Base-by-base conservation (phyloP, 257 asterid genomes). In the Solanum lycopersicoides region DNA sequence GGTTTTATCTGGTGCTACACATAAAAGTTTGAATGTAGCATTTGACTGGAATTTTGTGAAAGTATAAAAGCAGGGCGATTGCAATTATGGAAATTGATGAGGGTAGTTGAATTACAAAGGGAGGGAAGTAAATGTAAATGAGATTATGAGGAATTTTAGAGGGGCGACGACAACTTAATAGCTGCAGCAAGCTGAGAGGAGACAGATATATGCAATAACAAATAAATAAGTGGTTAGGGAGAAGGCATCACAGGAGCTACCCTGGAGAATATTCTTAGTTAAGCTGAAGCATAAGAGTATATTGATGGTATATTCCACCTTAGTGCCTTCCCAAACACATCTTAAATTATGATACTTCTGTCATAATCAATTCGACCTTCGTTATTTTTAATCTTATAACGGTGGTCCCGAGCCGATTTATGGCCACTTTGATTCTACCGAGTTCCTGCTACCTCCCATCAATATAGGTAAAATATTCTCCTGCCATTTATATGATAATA, bases 241-340 rank as follows among this genome's bases (percentile, higher is more conserved):
- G 60, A 77, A 76, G 63, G 72, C 68, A 83, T 28, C 34, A 4
- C 39, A 14, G 35, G 84, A 86, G 25, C 71, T 86, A 53, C 42
- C 42, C 66, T 86, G 63, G 66, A 59, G 87, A 74, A 82, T 88
- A 71, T 68, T 83, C 74, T 88, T 83, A 60, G 63, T 50, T 79
- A 50, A 72, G 86, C 91, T 85, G 60, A 75, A 73, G 68, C 37
- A 35, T 77, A 76, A 87, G 76, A 86, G 91, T 25, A 86, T 88
- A 45, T 88, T 73, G 44, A 18, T 44, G 86, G 92, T 89, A 90
- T 92, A 91, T 90, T 88, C 87, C 90, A n/a, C 45, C 71, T 63
- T 37, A 41, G 69, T 82, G 85, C 44, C 85, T 50, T 86, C 53
- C 86, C n/a, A 42, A 83, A 59, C 69, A 30, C 30, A 15, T 80